Evolutionary conservation across 192 early-diverging fungal genomes (phyloP), one percentile per base, ranked within the genome.

Genomic region (Haplosporangium gracile): DNA sequence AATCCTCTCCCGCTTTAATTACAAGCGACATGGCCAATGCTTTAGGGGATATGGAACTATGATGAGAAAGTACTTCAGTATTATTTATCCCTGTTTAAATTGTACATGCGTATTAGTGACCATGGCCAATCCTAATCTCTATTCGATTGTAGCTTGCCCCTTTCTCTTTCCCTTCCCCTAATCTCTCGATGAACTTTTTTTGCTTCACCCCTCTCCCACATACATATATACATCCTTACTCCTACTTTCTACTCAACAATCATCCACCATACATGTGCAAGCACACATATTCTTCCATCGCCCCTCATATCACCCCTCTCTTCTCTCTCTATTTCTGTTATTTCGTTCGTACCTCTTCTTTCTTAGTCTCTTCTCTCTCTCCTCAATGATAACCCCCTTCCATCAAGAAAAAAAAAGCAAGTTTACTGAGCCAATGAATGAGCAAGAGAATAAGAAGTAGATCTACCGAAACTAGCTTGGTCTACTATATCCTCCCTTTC

Each of bases 321-420:
- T 34, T n/a, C 10, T 13, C 45, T 13, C 5, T 72, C 7, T 9
- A 45, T 40, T 7, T 75, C 53, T 75, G 15, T 60, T 60, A 36
- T 74, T 74, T 74, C 26, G 51, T 71, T 36, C 22, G 5, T 29
- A 16, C 45, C 72, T 60, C 68, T 18, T 22, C 36, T 60, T 36
- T 39, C 36, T 69, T 77, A 32, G 7, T 76, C 68, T 75, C 63
- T 36, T 75, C 24, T 57, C 40, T 60, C 38, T 57, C 55, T 75
- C 55, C 42, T 29, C 1, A 2, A 51, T 18, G 1, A 5, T 51
- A 51, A 11, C 60, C 29, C 29, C 60, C 60, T 32, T 32, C 2
- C 9, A 34, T 32, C 9, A 65, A 32, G 15, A 11, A 32, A 29
- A 13, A 15, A 51, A 51, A 18, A 2, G 16, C 2, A 5, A 7